Evolutionary conservation across 305 asterid genomes (phyloP), one percentile per base, ranked within the genome.

Genomic region (Ruellia speciosa): DNA sequence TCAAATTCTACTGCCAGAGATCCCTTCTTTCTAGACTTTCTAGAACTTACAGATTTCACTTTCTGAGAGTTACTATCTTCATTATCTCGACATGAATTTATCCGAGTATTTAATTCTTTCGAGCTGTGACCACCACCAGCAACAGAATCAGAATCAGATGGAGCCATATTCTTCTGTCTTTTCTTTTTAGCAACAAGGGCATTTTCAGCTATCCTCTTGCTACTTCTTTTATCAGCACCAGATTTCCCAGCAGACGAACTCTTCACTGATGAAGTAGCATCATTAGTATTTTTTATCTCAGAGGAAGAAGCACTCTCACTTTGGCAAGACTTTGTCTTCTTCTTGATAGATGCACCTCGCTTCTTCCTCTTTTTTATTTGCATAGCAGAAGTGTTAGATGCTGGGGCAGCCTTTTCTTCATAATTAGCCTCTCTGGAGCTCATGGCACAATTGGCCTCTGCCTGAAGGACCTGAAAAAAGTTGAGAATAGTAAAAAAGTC

Each of bases 181-280:
- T 92, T 86, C 77, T 69, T 81, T 70, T 70, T 78, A 53, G 90
- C 72, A 71, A 79, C 85, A 51, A 82, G 56, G 66, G 75, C 81
- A 72, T 78, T 85, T 65, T 84, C 89, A 49, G 90, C 95, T 70
- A 84, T 75, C 72, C 99, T 73, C 89, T 86, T 92, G 86, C 95
- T 81, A 62, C 80, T 84, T 72, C 87, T 78, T 75, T 84, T 84
- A 69, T 76, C 82, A 35, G 53, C 68, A 53, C 79, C 76, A 59
- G 75, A 61, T 71, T 78, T 79, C 55, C 79, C 77, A 33, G 73
- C 76, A 64, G 77, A 60, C 59, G 81, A 56, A 70, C 73, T 72
- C 64, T 71, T 81, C 46, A 62, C 68, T 57, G 83, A 74, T 73
- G 90, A 62, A 61, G 82, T 67, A 70, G 64, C 72, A 67, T 80